phyloP scores from a whole-genome alignment of 1,139 yeast species.

The Saccharomyces pastorianus region DNA sequence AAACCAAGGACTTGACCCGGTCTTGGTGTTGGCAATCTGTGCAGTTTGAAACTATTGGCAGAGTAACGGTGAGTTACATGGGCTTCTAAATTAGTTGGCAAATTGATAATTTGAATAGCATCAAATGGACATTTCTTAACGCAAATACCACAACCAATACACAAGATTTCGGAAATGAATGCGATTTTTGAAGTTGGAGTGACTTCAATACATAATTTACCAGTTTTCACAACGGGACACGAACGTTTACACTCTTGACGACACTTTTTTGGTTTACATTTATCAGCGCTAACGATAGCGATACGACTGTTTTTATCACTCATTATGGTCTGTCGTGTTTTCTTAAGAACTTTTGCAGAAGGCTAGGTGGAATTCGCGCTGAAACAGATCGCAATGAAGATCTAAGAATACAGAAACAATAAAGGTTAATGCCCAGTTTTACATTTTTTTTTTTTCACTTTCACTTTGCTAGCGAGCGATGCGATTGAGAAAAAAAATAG shows the following conservation, averaged over 20 bases:
- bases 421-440: background rate
- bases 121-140: constrained; percentile 97
- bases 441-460: background rate
- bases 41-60: constrained; percentile 94
- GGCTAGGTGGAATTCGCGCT: background rate
- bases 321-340: constrained; percentile 29
- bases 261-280: constrained; percentile 96
- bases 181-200: constrained; percentile 86
- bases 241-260: constrained; percentile 95
- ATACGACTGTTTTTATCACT: constrained; percentile 70
- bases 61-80: constrained; percentile 96
- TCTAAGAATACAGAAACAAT: background rate
- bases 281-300: constrained; percentile 89
- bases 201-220: constrained; percentile 95
- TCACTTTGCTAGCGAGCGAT: background rate
- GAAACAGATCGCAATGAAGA: background rate
- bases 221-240: constrained; percentile 97
- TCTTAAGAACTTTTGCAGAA: background rate
- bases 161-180: constrained; percentile 86
- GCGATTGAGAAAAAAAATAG: constrained; percentile 6
- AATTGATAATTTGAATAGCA: constrained; percentile 88
- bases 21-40: constrained; percentile 95
- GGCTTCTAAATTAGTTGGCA: constrained; percentile 87
- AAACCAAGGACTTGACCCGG: constrained; percentile 97
- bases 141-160: constrained; percentile 99